phyloP scores from a whole-genome alignment of 1,284 basidiomycete species.

The Testicularia cyperi region DNA sequence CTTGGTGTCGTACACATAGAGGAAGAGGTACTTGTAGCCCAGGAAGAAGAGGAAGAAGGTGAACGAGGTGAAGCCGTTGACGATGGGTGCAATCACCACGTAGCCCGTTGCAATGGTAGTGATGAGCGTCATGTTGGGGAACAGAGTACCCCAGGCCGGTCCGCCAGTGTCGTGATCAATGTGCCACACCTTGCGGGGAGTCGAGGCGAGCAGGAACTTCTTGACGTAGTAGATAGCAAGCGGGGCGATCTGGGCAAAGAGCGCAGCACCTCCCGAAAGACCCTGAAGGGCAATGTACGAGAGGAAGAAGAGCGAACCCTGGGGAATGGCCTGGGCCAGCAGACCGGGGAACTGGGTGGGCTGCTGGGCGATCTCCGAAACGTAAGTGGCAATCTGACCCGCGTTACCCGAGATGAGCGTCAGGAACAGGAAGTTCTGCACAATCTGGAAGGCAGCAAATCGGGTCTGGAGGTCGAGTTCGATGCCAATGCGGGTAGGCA shows the following conservation, averaged over 20 bases:
- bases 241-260: constrained; percentile 76
- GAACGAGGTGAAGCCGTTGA: constrained; percentile 82
- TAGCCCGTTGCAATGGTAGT: constrained; percentile 64
- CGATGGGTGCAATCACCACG: constrained; percentile 87
- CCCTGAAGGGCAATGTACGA: constrained; percentile 67
- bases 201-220: constrained; percentile 78
- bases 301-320: constrained; percentile 89
- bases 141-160: constrained; percentile 79
- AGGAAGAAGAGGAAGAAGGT: constrained; percentile 81
- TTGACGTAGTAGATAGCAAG: constrained; percentile 83
- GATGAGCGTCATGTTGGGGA: constrained; percentile 54
- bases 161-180: constrained; percentile 72
- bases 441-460: constrained; percentile 82
- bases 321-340: constrained; percentile 69
- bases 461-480: constrained; percentile 88
- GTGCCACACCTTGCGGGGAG: constrained; percentile 78
- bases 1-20: constrained; percentile 70
- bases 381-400: constrained; percentile 38
- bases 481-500: constrained; percentile 75
- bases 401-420: constrained; percentile 51
- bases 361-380: constrained; percentile 14
- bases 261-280: constrained; percentile 67
- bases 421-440: constrained; percentile 59
- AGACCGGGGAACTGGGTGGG: constrained; percentile 42
- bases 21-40: constrained; percentile 65